These are phyloP conservation scores for Marasmius sp. DNA, from an alignment of 1,284 basidiomycete species.

Conservation along the genomic window DNA sequence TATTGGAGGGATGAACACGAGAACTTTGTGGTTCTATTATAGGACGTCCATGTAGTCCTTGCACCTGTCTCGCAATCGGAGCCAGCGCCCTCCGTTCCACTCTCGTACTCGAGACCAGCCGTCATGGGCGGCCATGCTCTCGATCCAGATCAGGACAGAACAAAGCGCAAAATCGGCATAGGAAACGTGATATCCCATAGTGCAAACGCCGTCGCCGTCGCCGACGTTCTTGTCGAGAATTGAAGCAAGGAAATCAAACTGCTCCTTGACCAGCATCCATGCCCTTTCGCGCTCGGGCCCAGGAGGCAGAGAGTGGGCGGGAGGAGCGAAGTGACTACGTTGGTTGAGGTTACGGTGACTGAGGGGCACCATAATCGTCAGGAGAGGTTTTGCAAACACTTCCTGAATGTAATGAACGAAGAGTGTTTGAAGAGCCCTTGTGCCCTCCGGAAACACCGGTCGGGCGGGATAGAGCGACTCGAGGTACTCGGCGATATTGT, in stretches of 20 bases:
- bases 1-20: not conserved
- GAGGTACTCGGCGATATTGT: constrained; percentile 69
- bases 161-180: constrained; percentile 74
- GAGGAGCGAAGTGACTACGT: constrained; percentile 48
- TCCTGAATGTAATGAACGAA: constrained; percentile 73
- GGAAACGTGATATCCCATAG: constrained; percentile 61
- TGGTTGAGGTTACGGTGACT: constrained; percentile 60
- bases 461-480: constrained; percentile 66
- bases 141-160: constrained; percentile 68
- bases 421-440: constrained; percentile 61
- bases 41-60: constrained; percentile 57
- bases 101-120: constrained; percentile 60
- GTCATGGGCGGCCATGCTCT: constrained; percentile 64
- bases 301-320: constrained; percentile 27
- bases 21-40: not conserved
- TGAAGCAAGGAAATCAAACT: constrained; percentile 62
- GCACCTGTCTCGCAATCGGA: constrained; percentile 57
- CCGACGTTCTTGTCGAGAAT: constrained; percentile 64
- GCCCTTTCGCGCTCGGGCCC: constrained; percentile 57
- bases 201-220: constrained; percentile 62
- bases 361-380: constrained; percentile 69
- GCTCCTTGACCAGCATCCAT: constrained; percentile 61
- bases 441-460: constrained; percentile 66
- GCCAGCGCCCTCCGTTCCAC: constrained; percentile 68
- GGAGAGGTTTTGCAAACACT: constrained; percentile 61